Evolutionary conservation across 108 stramenopile genomes (phyloP), one percentile per base, ranked within the genome.

Genomic region (Mediolabrus comicus): DNA sequence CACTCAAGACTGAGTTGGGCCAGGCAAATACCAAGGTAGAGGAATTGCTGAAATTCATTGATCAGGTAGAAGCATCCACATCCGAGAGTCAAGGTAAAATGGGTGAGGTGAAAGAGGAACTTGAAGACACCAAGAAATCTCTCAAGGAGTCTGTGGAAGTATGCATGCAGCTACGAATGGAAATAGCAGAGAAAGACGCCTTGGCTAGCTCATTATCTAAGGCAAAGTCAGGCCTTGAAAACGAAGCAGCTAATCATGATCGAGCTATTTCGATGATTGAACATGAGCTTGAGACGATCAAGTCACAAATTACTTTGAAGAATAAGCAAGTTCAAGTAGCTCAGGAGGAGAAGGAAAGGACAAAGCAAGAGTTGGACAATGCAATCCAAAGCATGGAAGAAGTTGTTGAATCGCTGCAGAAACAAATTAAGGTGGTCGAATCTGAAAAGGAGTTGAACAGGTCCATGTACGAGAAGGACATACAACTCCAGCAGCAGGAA

Each of bases 401-500:
- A 35, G 75, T 64, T 10, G 56, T 76, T 3, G 52, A 57, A 33
- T 60, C 62, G 12, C 75, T 76, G 9, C 61, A 69, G 29, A 38
- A 51, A 12, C 75, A 76, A 43, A n/a, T 69, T 7, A 62, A 29
- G 41, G 53, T 62, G 12, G 64, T 51, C 38, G 75, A 76, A 46
- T 66, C 62, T 13, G 67, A 69, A 28, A 76, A 69, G 32, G 75
- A 69, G 56, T 62, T 59, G 35, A 65, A 69, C 41, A 61, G 62
- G 25, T 64, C 36, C 17, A 76, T 69, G 49, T 76, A 76, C 30
- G 67, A 65, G 27, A 64, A 57, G 51, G 75, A 76, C 28, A 69
- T 76, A 28, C 53, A 67, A 49, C 38, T 76, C 30, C 75, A 76
- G 38, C 75, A 69, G 46, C 17, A 76, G 75, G 75, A 76, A 56